These are phyloP conservation scores for Kodamaea nitidulidarum DNA, from an alignment of 805 yeast species.

Conservation along the genomic window DNA sequence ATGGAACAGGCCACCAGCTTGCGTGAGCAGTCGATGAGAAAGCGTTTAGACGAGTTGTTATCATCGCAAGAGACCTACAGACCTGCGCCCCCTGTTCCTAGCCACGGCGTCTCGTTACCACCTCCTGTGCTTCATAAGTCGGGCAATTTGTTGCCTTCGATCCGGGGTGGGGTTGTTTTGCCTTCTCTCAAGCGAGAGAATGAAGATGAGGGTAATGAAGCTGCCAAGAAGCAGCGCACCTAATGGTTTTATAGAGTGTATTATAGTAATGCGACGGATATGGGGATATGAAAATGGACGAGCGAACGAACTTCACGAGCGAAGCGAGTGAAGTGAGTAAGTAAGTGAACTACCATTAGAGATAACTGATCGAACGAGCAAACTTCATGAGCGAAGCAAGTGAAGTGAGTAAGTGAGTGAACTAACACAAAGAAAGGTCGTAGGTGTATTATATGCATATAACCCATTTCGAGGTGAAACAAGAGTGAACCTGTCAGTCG, in stretches of 20 bases:
- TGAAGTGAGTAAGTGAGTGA: too few relatives aligned
- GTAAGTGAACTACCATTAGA: too few relatives aligned
- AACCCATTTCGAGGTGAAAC: too few relatives aligned
- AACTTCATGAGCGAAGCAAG: too few relatives aligned
- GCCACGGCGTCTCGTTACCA: slow-evolving; percentile 6
- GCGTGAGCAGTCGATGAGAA: slow-evolving; percentile 45
- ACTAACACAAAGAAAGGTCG: too few relatives aligned
- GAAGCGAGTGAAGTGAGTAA: too few relatives aligned
- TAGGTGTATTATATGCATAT: too few relatives aligned
- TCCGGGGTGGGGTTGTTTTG: slow-evolving; percentile 11
- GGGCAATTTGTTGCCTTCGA: slow-evolving; percentile 8
- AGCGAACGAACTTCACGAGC: too few relatives aligned
- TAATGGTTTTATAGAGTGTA: slow-evolving; percentile 8
- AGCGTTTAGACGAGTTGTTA: slow-evolving; percentile 45
- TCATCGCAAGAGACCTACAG: slow-evolving; percentile 14
- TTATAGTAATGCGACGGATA: slow-evolving; percentile 4
- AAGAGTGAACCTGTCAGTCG: too few relatives aligned
- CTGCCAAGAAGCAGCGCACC: slow-evolving; percentile 10
- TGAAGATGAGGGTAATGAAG: slow-evolving; percentile 15
- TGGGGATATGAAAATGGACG: too few relatives aligned
- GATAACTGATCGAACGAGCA: too few relatives aligned
- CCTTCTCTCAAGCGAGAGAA: slow-evolving; percentile 23
- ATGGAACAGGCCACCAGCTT: slow-evolving; percentile 54
- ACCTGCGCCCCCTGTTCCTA: slow-evolving; percentile 5
- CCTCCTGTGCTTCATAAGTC: slow-evolving; percentile 8